phyloP scores from a whole-genome alignment of 2,329 filamentous ascomycete species.

The Tolypocladium amazonense region DNA sequence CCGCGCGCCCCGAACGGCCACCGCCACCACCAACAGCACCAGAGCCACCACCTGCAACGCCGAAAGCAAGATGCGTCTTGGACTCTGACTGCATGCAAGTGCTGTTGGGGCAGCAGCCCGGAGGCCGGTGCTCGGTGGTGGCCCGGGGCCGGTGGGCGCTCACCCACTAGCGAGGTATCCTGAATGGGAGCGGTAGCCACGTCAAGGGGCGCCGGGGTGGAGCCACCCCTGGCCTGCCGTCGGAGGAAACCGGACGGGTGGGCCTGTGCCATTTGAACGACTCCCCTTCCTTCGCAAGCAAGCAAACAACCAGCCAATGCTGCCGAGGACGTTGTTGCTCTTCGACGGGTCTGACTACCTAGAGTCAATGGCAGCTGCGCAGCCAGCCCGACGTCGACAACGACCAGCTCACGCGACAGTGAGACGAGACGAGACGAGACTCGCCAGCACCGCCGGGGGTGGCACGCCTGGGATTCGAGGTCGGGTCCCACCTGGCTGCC shows the following conservation, averaged over 20 bases:
- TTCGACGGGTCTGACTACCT: neutral
- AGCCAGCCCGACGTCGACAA: too few relatives aligned
- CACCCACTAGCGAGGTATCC: too few relatives aligned
- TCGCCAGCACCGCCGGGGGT: neutral
- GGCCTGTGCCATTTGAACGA: too few relatives aligned
- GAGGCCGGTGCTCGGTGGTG: neutral
- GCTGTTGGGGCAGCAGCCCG: neutral
- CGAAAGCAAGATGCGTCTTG: too few relatives aligned
- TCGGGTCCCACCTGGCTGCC: neutral
- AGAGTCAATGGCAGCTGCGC: too few relatives aligned
- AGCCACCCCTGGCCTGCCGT: neutral
- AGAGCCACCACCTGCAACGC: neutral
- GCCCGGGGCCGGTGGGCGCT: too few relatives aligned
- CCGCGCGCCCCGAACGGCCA: neutral
- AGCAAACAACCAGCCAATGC: neutral
- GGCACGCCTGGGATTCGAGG: neutral
- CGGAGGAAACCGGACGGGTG: slow-evolving; percentile 3
- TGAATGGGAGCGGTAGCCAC: neutral
- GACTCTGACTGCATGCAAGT: too few relatives aligned
- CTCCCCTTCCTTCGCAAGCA: too few relatives aligned
- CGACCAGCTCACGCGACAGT: neutral
- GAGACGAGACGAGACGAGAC: neutral
- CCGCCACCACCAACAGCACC: neutral
- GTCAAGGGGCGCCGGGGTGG: neutral
- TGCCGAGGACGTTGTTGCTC: neutral